Base-by-base conservation (phyloP, 306 rosid species). In the Begonia masoniana region DNA sequence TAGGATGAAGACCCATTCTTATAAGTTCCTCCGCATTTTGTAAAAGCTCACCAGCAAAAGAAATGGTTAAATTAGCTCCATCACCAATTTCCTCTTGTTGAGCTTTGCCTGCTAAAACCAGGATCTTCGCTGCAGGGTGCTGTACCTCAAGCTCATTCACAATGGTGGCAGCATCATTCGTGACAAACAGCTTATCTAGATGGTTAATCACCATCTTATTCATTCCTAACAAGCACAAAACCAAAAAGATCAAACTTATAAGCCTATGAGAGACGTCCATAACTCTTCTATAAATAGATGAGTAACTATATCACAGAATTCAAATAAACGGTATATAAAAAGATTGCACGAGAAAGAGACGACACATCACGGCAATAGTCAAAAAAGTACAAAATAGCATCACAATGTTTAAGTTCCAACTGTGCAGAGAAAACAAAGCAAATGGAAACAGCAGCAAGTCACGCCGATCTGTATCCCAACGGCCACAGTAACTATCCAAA, bases 161-260 rank as follows among this genome's bases (percentile, higher is more conserved):
- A 57, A 91, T 85, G 0, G 92, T 91, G 1, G 76, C 94, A 0
- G 92, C 99, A 59, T 91, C 99, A 45, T 91, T 91, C 4, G 99
- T 91, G 52, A 91, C 81, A 64, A 85, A 91, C 12, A 86, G 88
- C 78, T 91, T 91, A 76, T 91, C 97, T 68, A 86, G 70, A 64
- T 91, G 97, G 79, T 91, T 91, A 63, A 91, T 86, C 36, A 91
- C 96, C 99, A 91, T 91, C 78, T 91, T 91, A 72, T 91, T 91
- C 94, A 81, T 87, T 49, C 95, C 95, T 87, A 52, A 31, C 39
- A 31, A 69, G 50, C 14, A 45, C 13, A 17, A 39, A 23, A 47
- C 16, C 19, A 4, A 39, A 12, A 51, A 50, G 10, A 54, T 39
- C 8, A 31, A 31, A 31, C 39, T 31, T 31, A 45, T n/a, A 43